phyloP scores from a whole-genome alignment of 345 rosid species.

The Eucalyptus cladocalyx region DNA sequence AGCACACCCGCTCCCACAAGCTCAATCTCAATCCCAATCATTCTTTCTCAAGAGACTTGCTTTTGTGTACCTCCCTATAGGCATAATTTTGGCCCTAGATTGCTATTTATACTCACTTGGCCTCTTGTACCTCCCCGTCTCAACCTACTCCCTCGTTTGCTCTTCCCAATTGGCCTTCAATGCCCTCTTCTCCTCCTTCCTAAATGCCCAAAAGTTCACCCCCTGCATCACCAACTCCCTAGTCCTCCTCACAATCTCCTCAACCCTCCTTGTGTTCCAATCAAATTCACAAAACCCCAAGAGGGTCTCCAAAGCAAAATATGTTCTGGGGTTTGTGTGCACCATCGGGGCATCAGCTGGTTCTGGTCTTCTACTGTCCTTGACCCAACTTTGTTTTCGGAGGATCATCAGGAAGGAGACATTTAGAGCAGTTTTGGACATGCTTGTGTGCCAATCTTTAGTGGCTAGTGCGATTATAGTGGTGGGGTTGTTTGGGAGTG shows the following conservation, averaged over 20 bases:
- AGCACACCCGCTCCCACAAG: background rate
- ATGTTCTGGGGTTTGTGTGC: constrained; percentile 21
- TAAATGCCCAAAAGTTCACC: constrained; percentile 25
- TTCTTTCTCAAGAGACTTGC: constrained; percentile 1
- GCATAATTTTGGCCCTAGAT: background rate
- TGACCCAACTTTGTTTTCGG: constrained; percentile 3
- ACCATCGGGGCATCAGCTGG: constrained; percentile 11
- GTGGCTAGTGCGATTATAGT: background rate
- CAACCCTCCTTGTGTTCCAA: constrained; percentile 17
- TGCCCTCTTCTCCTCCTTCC: constrained; percentile 26
- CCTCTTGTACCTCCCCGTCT: constrained; percentile 21
- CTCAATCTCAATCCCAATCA: background rate
- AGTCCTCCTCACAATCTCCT: constrained; percentile 24
- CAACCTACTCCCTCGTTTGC: constrained; percentile 16
- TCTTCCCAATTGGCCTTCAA: constrained; percentile 30
- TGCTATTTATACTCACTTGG: constrained; percentile 18
- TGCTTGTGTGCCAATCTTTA: constrained; percentile 8
- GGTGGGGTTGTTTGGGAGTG: constrained; percentile 25
- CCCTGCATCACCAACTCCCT: constrained; percentile 18
- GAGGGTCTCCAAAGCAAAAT: background rate
- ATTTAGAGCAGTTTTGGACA: constrained; percentile 3
- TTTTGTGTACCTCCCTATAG: constrained; percentile 1
- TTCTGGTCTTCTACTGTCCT: constrained; percentile 4
- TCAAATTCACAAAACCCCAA: background rate
- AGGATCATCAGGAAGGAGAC: constrained; percentile 10